A percentile compares a stretch with the other conserved stretches of the same genome.
phyloP scores from a whole-genome alignment of 2,329 filamentous ascomycete genomes.

The Cytospora piceicola region DNA sequence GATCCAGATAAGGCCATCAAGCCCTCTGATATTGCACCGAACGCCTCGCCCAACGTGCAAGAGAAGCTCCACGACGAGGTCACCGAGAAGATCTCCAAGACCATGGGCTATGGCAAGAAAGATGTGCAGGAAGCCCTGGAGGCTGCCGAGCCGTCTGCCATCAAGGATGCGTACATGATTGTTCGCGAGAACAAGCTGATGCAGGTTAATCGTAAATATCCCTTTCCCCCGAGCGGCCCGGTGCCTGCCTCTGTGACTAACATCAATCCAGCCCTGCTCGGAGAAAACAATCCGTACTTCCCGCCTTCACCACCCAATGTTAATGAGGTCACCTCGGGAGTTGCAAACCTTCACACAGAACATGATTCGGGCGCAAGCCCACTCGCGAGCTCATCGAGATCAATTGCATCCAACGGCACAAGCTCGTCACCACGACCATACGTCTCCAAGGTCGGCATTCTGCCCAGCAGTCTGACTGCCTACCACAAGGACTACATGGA shows the following conservation, averaged over 20 bases:
- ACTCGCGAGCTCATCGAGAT: slow-evolving; percentile 59
- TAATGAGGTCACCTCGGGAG: slow-evolving; percentile 57
- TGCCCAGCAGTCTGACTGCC: slow-evolving; percentile 87
- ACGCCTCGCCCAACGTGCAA: slow-evolving; percentile 76
- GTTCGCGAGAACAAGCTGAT: slow-evolving; percentile 97
- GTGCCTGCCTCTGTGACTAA: slow-evolving; percentile 34
- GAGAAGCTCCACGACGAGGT: slow-evolving; percentile 91
- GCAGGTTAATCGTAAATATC: slow-evolving; percentile 82
- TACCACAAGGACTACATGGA: slow-evolving; percentile 93
- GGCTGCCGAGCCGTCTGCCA: slow-evolving; percentile 91
- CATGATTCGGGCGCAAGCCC: slow-evolving; percentile 50
- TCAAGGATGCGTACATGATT: slow-evolving; percentile 99
- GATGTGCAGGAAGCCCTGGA: slow-evolving; percentile 94
- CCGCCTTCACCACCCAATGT: slow-evolving; percentile 52
- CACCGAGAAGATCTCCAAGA: slow-evolving; percentile 93
- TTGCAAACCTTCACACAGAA: slow-evolving; percentile 43
- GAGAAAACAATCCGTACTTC: slow-evolving; percentile 48
- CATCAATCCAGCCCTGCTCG: slow-evolving; percentile 50
- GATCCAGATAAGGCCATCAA: slow-evolving; percentile 91
- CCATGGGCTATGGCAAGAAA: slow-evolving; percentile 94
- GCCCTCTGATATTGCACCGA: slow-evolving; percentile 77
- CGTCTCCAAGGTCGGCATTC: slow-evolving; percentile 84
- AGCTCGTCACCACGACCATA: slow-evolving; percentile 58
- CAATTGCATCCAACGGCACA: slow-evolving; percentile 54
- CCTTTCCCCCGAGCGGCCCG: background rate